These are phyloP conservation scores for Penicillium angulare DNA, from an alignment of 495 filamentous ascomycete species.

Conservation along the genomic window DNA sequence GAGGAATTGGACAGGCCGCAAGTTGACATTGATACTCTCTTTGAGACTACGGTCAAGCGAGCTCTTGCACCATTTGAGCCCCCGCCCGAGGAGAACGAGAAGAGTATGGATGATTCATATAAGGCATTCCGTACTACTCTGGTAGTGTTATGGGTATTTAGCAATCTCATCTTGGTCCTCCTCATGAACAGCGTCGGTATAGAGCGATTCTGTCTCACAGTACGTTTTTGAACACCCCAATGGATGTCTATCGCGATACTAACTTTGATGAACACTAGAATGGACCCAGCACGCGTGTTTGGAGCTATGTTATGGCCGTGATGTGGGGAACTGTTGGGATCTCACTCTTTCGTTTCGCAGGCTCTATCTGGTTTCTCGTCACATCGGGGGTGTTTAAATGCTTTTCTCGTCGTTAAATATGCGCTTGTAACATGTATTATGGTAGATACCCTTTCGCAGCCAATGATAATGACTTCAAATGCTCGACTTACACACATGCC, in stretches of 20 bases:
- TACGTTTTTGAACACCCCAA: slow-evolving; percentile 44
- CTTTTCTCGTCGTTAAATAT: slow-evolving; percentile 1
- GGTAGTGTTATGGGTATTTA: slow-evolving; percentile 82
- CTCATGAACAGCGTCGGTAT: slow-evolving; percentile 79
- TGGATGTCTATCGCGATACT: not conserved
- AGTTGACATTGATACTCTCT: slow-evolving; percentile 89
- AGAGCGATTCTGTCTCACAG: slow-evolving; percentile 68
- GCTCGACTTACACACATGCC: not conserved
- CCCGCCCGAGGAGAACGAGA: slow-evolving; percentile 53
- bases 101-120: slow-evolving; percentile 77
- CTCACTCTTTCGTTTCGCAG: slow-evolving; percentile 10
- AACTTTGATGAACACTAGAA: slow-evolving; percentile 1
- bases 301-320: slow-evolving; percentile 9
- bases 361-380: slow-evolving; percentile 9
- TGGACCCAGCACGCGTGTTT: slow-evolving; percentile 1
- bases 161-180: slow-evolving; percentile 74
- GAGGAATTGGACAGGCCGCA: slow-evolving; percentile 89
- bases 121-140: slow-evolving; percentile 90
- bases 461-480: not conserved
- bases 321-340: slow-evolving; percentile 9
- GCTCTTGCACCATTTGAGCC: slow-evolving; percentile 64
- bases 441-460: not conserved
- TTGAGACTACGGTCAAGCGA: slow-evolving; percentile 86
- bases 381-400: slow-evolving; percentile 2
- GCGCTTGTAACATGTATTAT: not conserved